phyloP scores from a whole-genome alignment of 2,329 filamentous ascomycete genomes.

The Rutstroemia sydowiana region DNA sequence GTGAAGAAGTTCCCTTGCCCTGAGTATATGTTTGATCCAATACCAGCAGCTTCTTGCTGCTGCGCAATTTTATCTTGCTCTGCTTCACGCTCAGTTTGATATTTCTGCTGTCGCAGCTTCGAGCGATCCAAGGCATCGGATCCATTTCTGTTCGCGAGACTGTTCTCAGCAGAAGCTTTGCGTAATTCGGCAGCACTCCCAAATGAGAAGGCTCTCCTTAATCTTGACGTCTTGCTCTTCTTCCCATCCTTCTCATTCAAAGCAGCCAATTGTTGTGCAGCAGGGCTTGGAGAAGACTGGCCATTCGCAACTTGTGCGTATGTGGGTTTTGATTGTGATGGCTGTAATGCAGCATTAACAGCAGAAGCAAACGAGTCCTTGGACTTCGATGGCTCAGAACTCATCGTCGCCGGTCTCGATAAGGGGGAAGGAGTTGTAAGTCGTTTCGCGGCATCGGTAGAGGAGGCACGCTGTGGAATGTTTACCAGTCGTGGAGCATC shows the following conservation, averaged over 20 bases:
- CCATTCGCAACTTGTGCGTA: conserved; percentile 29
- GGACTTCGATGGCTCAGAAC: conserved; percentile 41
- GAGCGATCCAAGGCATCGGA: conserved; percentile 36
- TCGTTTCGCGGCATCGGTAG: conserved; percentile 54
- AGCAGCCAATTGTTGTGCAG: conserved; percentile 78
- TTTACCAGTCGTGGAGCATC: conserved; percentile 50
- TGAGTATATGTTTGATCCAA: conserved; percentile 90
- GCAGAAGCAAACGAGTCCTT: conserved; percentile 35
- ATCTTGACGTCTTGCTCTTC: conserved; percentile 77
- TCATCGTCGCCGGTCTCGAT: conserved; percentile 62
- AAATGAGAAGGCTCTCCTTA: conserved; percentile 92
- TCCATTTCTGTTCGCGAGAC: conserved; percentile 21
- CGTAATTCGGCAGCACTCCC: conserved; percentile 88
- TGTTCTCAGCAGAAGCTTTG: conserved; percentile 61
- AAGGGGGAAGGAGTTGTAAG: conserved; percentile 63
- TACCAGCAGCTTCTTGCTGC: conserved; percentile 83
- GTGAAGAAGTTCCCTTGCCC: conserved; percentile 77
- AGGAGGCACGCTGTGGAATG: conserved; percentile 55
- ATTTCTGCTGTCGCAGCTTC: conserved; percentile 59
- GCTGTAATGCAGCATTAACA: conserved; percentile 30
- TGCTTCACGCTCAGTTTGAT: conserved; percentile 59
- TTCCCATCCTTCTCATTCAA: conserved; percentile 73
- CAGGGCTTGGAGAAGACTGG: conserved; percentile 43
- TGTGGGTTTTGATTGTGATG: conserved; percentile 24
- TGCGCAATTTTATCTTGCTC: conserved; percentile 89